Percentiles rank a stretch among this genome's conserved stretches.
Evolutionary conservation across 768 basidiomycete genomes (phyloP).

Genomic region (Exsudoporus frostii): DNA sequence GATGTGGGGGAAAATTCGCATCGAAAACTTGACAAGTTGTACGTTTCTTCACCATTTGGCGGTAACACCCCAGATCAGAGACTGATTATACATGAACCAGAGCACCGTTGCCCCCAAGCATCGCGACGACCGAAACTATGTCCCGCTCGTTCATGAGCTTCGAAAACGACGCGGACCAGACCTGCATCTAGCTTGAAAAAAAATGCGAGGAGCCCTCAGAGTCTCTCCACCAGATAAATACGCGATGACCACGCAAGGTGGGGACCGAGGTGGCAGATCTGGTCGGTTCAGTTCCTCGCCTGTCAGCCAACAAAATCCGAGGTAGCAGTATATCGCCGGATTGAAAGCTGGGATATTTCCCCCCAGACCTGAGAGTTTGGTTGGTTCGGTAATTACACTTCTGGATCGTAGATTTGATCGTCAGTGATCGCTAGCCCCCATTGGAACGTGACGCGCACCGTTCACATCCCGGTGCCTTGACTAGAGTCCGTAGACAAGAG

Average conservation of each 20-base stretch:
- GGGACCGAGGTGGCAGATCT: background rate
- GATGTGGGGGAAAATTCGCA: no score
- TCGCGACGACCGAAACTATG: background rate
- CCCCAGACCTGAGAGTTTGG: background rate
- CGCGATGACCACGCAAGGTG: background rate
- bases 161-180: background rate
- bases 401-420: background rate
- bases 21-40: background rate
- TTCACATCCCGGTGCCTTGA: background rate
- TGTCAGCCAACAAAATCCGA: background rate
- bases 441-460: background rate
- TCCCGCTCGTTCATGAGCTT: background rate
- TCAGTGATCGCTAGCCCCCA: background rate
- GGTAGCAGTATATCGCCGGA: background rate
- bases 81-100: background rate
- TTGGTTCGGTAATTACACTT: background rate
- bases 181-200: background rate
- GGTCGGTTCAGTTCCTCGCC: background rate
- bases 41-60: background rate
- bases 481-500: background rate
- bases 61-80: background rate
- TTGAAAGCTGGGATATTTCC: background rate
- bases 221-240: background rate
- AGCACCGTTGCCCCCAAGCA: background rate
- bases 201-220: background rate